Evolutionary conservation across 495 filamentous ascomycete genomes (phyloP).

Genomic region (Bryoglossum gracile): DNA sequence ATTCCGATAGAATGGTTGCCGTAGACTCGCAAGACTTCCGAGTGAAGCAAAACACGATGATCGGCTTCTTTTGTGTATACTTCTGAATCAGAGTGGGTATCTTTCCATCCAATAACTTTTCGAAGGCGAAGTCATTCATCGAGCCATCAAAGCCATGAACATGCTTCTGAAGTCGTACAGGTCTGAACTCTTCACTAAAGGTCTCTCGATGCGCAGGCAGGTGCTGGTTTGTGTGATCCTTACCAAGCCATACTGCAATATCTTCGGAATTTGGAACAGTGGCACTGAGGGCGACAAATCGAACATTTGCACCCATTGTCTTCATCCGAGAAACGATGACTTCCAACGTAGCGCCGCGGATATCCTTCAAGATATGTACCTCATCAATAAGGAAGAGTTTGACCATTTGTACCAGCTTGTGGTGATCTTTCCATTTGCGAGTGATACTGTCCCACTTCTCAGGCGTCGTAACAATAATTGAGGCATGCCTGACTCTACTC

Average conservation of each 20-base stretch:
- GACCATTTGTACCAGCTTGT: slow-evolving; percentile 73
- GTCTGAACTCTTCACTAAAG: slow-evolving; percentile 91
- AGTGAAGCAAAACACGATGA: slow-evolving; percentile 90
- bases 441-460: slow-evolving; percentile 99
- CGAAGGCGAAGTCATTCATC: slow-evolving; percentile 81
- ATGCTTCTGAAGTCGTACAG: slow-evolving; percentile 78
- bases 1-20: slow-evolving; percentile 62
- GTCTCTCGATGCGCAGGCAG: slow-evolving; percentile 63
- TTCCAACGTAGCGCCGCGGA: slow-evolving; percentile 83
- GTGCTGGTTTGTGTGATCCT: slow-evolving; percentile 55
- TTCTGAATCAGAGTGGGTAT: slow-evolving; percentile 68
- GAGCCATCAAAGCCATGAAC: slow-evolving; percentile 67
- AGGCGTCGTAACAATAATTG: slow-evolving; percentile 91
- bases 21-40: slow-evolving; percentile 70
- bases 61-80: slow-evolving; percentile 74
- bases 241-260: slow-evolving; percentile 88
- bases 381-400: slow-evolving; percentile 94
- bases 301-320: slow-evolving; percentile 74
- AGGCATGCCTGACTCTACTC: slow-evolving; percentile 66
- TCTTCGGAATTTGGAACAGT: slow-evolving; percentile 91
- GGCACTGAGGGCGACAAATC: slow-evolving; percentile 88
- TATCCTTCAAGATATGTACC: slow-evolving; percentile 89
- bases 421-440: slow-evolving; percentile 89
- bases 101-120: slow-evolving; percentile 68
- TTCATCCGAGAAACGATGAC: slow-evolving; percentile 98